Evolutionary conservation across 495 filamentous ascomycete genomes (phyloP), one percentile per base, ranked within the genome.

Genomic region (Hypoxylon trugodes): DNA sequence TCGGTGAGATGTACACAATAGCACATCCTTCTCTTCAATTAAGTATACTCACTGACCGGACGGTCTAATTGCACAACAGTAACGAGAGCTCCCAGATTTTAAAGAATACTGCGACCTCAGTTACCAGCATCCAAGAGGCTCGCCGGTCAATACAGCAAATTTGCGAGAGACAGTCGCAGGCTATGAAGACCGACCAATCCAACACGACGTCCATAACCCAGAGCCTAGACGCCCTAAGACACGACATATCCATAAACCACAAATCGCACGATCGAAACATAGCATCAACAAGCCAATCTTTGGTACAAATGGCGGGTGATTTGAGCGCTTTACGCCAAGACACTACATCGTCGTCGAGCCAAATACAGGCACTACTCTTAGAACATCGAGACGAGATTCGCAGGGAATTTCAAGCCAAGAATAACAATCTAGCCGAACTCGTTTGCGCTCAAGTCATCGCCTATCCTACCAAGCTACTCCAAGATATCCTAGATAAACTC

Each of bases 61-160:
- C 8, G 4, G 15, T 51, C 15, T 21, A 51, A n/a, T 16, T 41
- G 5, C 30, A 28, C 16, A 30, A 28, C 22, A 53, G 49, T 7
- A 13, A 41, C n/a, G 35, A 53, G n/a, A 24, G 22, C 12, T 53
- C 49, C 5, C 21, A 41, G 9, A 40, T 53, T 12, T 36, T 53
- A 18, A 19, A 7, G n/a, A 30, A 10, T 13, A n/a, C 41, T 41
- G 12, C 49, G 1, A 12, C 35, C 33, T 53, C 49, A 19, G 21
- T 24, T 10, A 12, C 49, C 6, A n/a, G 38, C 4, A 38, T n/a
- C 3, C 48, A n/a, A 9, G 48, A 38, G n/a, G 28, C 19, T 6
- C 48, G 33, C 25, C 32, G 38, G 10, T 10, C 22, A 37, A 16
- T 19, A 22, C 40, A 24, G 4, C 40, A 12, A 24, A 16, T n/a